Percentiles rank a stretch among this genome's conserved stretches.
Evolutionary conservation across 78 protist genomes (phyloP).

Genomic region (Guillardia theta): DNA sequence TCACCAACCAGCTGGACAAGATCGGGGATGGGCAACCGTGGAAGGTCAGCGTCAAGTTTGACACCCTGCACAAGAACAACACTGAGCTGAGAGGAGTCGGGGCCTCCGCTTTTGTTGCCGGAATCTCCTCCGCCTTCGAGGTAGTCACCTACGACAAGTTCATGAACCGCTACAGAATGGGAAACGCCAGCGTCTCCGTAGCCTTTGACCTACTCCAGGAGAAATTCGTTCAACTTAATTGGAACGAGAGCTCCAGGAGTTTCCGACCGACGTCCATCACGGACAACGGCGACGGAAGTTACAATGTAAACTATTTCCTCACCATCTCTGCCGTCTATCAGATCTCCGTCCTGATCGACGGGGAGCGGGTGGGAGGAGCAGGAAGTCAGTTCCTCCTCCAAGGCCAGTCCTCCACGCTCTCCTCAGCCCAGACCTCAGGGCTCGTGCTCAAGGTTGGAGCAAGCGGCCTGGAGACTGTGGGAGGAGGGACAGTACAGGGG

Average conservation of each 20-base stretch:
- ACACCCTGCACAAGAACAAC: no score
- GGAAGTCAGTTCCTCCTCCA: neutral
- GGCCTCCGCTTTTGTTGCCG: neutral
- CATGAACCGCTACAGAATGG: neutral
- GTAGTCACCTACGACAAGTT: neutral
- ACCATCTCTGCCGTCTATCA: neutral
- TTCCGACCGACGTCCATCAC: no score
- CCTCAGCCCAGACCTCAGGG: neutral
- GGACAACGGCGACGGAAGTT: neutral
- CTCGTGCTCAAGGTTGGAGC: neutral
- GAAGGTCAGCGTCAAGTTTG: no score
- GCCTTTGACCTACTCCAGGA: no score
- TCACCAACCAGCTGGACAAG: no score
- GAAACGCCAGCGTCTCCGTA: neutral
- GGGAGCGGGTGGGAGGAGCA: no score
- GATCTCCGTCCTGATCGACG: neutral
- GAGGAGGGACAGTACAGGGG: no score
- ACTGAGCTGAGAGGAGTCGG: neutral
- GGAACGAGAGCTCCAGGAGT: no score
- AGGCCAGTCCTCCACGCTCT: neutral
- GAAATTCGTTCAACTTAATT: no score
- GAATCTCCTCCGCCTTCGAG: neutral
- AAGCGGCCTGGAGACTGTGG: neutral
- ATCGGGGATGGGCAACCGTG: no score
- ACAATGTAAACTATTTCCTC: neutral